These are phyloP conservation scores for Starmerella gropengiesseri DNA, from an alignment of 805 yeast genomes.

Conservation along the genomic window DNA sequence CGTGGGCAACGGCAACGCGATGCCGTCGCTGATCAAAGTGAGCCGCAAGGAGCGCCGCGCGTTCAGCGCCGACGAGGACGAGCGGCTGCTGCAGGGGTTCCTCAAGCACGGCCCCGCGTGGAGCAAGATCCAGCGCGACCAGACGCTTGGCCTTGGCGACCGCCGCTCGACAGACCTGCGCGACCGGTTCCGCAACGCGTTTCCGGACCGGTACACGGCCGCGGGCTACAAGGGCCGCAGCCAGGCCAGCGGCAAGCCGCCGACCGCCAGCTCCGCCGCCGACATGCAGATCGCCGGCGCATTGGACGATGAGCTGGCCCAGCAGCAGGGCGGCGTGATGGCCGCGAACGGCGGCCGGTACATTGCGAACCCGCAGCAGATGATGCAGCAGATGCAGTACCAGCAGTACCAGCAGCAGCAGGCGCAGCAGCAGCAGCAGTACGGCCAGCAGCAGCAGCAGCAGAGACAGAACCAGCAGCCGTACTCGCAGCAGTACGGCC, in stretches of 20 bases:
- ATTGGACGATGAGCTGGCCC: constrained; percentile 24
- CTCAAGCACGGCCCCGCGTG: constrained; percentile 37
- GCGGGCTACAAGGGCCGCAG: constrained; percentile 36
- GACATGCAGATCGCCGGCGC: constrained; percentile 17
- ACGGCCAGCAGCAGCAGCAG: constrained; percentile 17
- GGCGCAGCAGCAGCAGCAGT: constrained; percentile 21
- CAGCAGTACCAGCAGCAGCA: constrained; percentile 17
- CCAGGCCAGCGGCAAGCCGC: constrained; percentile 10
- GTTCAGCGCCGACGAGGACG: constrained; percentile 36
- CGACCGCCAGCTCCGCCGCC: constrained; percentile 4
- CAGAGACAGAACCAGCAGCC: constrained; percentile 18
- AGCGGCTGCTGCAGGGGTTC: constrained; percentile 34
- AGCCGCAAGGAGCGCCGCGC: constrained; percentile 36
- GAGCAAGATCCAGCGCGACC: constrained; percentile 37
- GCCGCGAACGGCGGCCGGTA: constrained; percentile 18
- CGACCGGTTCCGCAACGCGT: constrained; percentile 37
- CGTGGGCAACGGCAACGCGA: constrained; percentile 14
- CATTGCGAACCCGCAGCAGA: constrained; percentile 21
- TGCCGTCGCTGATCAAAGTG: constrained; percentile 31
- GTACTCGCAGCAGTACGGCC: constrained; percentile 17
- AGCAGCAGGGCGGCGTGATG: constrained; percentile 23
- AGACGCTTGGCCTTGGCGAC: constrained; percentile 29
- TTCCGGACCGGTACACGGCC: constrained; percentile 35
- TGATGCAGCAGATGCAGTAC: constrained; percentile 24
- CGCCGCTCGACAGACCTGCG: constrained; percentile 37